Base-by-base conservation (phyloP, 2,329 filamentous ascomycete genomes). In the Onygenales sp. region DNA sequence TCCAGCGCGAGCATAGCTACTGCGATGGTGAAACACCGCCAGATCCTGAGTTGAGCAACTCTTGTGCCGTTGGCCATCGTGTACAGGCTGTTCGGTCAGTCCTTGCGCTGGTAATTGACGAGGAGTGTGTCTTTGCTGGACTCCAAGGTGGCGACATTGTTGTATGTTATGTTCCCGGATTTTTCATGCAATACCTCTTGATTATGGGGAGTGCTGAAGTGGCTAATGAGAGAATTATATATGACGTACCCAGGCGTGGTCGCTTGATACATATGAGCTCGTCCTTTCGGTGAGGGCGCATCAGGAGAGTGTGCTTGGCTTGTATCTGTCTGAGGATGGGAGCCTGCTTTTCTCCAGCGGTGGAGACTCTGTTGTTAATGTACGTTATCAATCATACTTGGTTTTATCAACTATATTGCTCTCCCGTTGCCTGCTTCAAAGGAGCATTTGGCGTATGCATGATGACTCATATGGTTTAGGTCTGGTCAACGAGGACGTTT, bases 101-200 rank as follows among this genome's bases (percentile, higher is more conserved):
- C 5, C 82, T 98, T 50, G 83, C 89, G 7, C 79, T 98, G 53
- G 88, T 85, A 3, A 82, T 95, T 27, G 90, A 89, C 54, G 79
- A 88, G 50, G 79, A 86, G 47, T 85, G 84, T 65, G 86, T 98
- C 52, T 98, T 89, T 69, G 91, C 92, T 14, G 93, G 93, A 42
- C 91, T 93, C 1, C 90, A 96, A 67, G 87, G 89, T 58, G 93
- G 93, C 57, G 89, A 96, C 72, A 95, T 98, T 57, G 78, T 94
- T 45, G 85, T 81, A 69, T 57, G 72, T 68, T 43, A 9, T 14
- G 21, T 35, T 14, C 27, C 2, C 14, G 5, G 8, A 7, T 21
- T 39, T 17, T 17, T 41, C 17, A 6, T 33, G 43, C 38, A 44
- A 27, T 43, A 55, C 51, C 60, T 54, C 63, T 55, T 56, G 39